These are phyloP conservation scores for Populus trichocarpa DNA, from an alignment of 441 rosid species.

Conservation along the genomic window DNA sequence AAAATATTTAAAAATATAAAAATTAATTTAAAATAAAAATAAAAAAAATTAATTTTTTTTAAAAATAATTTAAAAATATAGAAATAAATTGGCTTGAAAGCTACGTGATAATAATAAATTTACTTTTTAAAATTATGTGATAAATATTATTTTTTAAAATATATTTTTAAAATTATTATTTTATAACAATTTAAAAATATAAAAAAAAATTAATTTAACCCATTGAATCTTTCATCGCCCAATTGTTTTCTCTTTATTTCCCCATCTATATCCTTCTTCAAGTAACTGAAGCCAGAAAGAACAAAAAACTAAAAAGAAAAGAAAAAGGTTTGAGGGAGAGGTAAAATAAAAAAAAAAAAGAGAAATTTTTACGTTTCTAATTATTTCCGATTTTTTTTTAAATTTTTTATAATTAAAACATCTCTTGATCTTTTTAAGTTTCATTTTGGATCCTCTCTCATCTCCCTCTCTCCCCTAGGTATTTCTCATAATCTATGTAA, in stretches of 20 bases:
- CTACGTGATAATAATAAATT: neutral
- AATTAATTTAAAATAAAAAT: no score
- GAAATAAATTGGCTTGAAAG: neutral
- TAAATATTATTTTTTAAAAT: no score
- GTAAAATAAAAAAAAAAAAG: neutral
- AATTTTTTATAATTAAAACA: neutral
- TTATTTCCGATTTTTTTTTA: neutral
- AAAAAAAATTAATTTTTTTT: no score
- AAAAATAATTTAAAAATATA: no score
- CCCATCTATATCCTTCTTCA: neutral
- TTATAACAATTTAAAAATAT: no score
- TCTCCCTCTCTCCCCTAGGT: constrained; percentile 21
- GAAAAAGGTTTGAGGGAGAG: neutral
- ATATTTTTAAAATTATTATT: no score
- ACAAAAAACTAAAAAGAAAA: neutral
- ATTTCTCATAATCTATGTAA: constrained; percentile 1
- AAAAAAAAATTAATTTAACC: no score
- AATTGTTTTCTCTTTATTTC: neutral
- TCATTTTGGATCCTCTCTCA: neutral
- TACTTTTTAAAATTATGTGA: neutral
- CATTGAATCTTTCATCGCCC: neutral
- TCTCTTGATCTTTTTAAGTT: neutral
- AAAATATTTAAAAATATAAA: no score
- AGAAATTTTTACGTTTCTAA: neutral
- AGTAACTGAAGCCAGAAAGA: neutral